Evolutionary conservation across 148 eudicot species (phyloP), one percentile per base, ranked within the genome.

Genomic region (Vaccinium macrocarpon): DNA sequence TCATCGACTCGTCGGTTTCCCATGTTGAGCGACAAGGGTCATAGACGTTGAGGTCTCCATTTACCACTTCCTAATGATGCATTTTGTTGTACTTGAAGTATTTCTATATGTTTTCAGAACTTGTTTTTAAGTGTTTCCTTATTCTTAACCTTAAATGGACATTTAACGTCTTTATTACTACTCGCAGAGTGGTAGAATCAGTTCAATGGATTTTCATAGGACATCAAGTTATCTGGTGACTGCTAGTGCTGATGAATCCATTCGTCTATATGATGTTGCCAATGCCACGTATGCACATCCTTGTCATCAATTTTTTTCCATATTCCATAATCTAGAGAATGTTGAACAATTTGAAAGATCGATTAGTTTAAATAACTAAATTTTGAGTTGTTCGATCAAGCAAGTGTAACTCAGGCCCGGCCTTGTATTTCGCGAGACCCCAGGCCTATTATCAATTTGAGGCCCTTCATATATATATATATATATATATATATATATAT

Each of bases 211-310:
- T 90, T 97, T 97, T 86, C 99, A 97, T 77, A 93, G 87, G 91
- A 85, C 91, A 29, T 95, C 98, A 50, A 95, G 83, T 88, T 97
- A 87, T 89, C 85, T 97, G 87, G 99, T 97, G 56, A 97, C 99
- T 55, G 99, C 99, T 29, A 94, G 98, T 88, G 98, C 94, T 90
- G 99, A 97, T 89, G 99, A 95, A 85, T 97, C 99, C 16, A 97
- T 97, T 79, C 97, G 99, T 8, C 91, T 97, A 48, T 97, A 97
- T 86, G 99, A 97, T 87, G 94, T 95, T 18, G 92, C 94, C 81
- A 97, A 86, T 88, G 99, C 98, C 68, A 93, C 93, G 99, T 96
- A 93, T 55, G 93, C 86, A 80, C 87, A 84, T 85, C 83, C 2
- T 15, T 78, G 73, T 13, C 73, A 4, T 68, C 42, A 68, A 27